A percentile compares a stretch with the other conserved stretches of the same genome.
These are phyloP conservation scores for Acer campestre DNA, from an alignment of 345 rosid species.

Conservation along the genomic window DNA sequence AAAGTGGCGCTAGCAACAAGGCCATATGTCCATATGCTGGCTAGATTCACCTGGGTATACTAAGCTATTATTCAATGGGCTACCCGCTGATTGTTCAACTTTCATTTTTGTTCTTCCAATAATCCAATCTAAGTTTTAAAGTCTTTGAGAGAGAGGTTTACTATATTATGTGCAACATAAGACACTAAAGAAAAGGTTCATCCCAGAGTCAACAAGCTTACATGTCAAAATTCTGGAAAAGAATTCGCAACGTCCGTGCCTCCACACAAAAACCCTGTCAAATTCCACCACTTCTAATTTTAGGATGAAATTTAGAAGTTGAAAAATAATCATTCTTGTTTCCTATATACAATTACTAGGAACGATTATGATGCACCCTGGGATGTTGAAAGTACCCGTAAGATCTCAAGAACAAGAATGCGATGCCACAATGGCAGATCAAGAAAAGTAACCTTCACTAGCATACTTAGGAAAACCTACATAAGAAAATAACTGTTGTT, in stretches of 20 bases:
- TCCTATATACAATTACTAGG: constrained; percentile 1
- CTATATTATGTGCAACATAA: constrained; percentile 20
- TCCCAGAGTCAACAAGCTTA: constrained; percentile 42
- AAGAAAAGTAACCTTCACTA: constrained; percentile 83
- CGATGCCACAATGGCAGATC: constrained; percentile 99
- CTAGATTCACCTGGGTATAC: background rate
- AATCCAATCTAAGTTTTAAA: background rate
- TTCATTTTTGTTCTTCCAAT: background rate
- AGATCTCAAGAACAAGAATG: constrained; percentile 97
- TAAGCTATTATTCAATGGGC: background rate
- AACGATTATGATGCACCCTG: constrained; percentile 2
- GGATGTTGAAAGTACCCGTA: constrained; percentile 65
- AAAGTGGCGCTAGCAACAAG: background rate
- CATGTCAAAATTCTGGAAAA: constrained; percentile 97
- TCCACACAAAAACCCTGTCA: constrained; percentile 96
- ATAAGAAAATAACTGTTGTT: constrained; percentile 12
- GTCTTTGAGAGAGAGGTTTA: background rate
- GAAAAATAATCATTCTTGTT: background rate
- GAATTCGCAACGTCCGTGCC: constrained; percentile 76
- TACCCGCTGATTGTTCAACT: background rate
- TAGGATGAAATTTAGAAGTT: constrained; percentile 17
- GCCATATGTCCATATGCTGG: background rate
- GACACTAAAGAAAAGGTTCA: constrained; percentile 16
- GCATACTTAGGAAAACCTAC: constrained; percentile 98
- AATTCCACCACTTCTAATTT: constrained; percentile 25